These are phyloP conservation scores for Phytophthora uliginosa DNA, from an alignment of 352 stramenopile genomes.

Conservation along the genomic window DNA sequence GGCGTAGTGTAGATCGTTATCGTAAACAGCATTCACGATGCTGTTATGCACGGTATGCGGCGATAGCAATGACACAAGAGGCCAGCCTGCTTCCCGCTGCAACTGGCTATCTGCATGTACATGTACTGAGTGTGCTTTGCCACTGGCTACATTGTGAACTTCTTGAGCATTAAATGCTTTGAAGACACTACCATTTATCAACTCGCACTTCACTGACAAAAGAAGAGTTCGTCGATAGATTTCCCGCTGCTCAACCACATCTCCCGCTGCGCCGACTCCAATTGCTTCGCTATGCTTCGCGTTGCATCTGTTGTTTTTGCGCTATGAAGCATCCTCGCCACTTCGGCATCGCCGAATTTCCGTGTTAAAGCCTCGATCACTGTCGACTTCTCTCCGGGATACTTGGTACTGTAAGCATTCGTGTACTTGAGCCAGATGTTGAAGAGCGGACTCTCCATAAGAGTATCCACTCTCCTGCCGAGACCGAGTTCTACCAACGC, in stretches of 20 bases:
- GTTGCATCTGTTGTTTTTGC: background rate
- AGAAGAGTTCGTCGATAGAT: too few species aligned
- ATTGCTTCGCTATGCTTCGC: background rate
- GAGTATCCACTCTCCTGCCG: background rate
- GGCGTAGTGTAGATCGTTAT: too few species aligned
- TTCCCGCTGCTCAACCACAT: background rate
- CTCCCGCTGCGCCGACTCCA: background rate
- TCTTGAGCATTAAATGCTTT: too few species aligned
- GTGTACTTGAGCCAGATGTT: background rate
- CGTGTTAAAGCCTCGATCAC: background rate
- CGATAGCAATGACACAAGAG: too few species aligned
- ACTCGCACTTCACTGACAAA: too few species aligned
- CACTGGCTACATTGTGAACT: too few species aligned
- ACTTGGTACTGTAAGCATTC: background rate
- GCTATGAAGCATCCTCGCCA: background rate
- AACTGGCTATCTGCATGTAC: too few species aligned
- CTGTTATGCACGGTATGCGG: too few species aligned
- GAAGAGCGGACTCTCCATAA: conserved; percentile 1
- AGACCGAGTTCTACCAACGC: background rate
- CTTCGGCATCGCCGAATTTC: background rate
- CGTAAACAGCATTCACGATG: too few species aligned
- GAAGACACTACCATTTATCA: too few species aligned
- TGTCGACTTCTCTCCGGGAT: background rate
- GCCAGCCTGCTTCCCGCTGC: too few species aligned
- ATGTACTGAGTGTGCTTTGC: too few species aligned